These are phyloP conservation scores for Peniophora sp. DNA, from an alignment of 1,284 basidiomycete genomes.

Conservation along the genomic window DNA sequence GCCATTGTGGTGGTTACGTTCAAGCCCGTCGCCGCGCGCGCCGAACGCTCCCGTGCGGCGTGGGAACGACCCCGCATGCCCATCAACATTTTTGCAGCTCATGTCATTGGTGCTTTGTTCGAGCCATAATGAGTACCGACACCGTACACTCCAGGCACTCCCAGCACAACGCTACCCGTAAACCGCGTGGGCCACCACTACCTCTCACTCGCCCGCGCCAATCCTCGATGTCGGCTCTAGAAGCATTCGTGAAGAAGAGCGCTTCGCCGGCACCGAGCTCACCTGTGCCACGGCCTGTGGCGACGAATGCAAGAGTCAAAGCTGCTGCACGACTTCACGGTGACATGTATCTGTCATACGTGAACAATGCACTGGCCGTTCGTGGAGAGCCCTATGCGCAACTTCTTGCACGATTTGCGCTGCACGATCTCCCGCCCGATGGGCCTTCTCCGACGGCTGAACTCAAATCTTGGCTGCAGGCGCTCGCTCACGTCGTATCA, in stretches of 20 bases:
- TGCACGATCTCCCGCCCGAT: conserved; percentile 30
- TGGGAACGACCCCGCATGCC: neutral
- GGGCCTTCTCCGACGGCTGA: conserved; percentile 42
- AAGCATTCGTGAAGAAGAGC: conserved; percentile 34
- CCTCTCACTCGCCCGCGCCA: neutral
- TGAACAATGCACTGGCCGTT: conserved; percentile 62
- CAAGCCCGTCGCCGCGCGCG: conserved; percentile 3
- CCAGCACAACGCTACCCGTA: conserved; percentile 63
- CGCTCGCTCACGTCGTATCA: conserved; percentile 74
- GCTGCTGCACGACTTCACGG: conserved; percentile 67
- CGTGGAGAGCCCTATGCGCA: conserved; percentile 53
- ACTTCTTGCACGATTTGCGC: conserved; percentile 65
- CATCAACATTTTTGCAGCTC: neutral
- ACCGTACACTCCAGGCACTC: conserved; percentile 58
- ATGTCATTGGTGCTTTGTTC: no score
- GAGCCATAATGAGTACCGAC: conserved; percentile 40
- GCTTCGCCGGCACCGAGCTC: conserved; percentile 18
- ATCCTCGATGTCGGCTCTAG: conserved; percentile 22
- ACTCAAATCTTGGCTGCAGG: conserved; percentile 64
- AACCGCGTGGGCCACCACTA: conserved; percentile 51
- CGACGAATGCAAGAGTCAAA: conserved; percentile 69
- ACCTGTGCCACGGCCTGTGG: conserved; percentile 51
- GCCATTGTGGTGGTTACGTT: conserved; percentile 3
- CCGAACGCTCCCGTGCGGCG: neutral
- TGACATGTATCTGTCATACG: conserved; percentile 81